Base-by-base conservation (phyloP, 192 early-diverging fungal species). In the Rhizoclosmatium sp. region DNA sequence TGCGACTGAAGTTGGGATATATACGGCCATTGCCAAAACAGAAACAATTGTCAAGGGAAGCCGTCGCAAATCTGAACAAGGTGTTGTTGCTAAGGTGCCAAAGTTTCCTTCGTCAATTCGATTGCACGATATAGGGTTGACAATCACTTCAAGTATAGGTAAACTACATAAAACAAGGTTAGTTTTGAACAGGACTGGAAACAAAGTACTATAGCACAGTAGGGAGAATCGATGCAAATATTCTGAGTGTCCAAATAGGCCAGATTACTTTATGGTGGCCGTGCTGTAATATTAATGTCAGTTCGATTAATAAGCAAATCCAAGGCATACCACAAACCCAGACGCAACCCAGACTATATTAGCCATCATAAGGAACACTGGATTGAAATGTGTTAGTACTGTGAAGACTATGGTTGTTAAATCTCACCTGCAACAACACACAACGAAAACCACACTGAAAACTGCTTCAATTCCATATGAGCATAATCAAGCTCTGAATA, bases 221-320 rank as follows among this genome's bases (percentile, higher is more conserved):
- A 9, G 73, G 73, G 2, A 75, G 60, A n/a, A 75, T 45, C 2
- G 73, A 42, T 5, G 58, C 73, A 7, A 75, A 44, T 44, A 75
- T 16, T 9, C 73, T n/a, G 19, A 75, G 60, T 9, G 47, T 62
- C 60, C 47, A 64, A 44, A 75, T 75, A 5, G 73, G 73, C 59
- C 31, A 47, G 16, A 75, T 64, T 12, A 47, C 65, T 12, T 31
- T 59, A 21, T 75, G 73, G 42, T 65, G 65, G 4, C 73, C 61
- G 14, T 60, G 4, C 51, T 54, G 16, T 54, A 54, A 54, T 54
- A 54, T 0, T 54, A 31, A 31, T 31, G 31, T 31, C 31, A 31
- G 31, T 31, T 31, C 31, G 31, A 31, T 0, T 31, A 31, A 31
- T 31, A 31, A 31, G 31, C 31, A 31, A 31, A 31, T 31, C 31